Evolutionary conservation across 2,329 filamentous ascomycete genomes (phyloP).

Genomic region (Penicillium griseofulvum): DNA sequence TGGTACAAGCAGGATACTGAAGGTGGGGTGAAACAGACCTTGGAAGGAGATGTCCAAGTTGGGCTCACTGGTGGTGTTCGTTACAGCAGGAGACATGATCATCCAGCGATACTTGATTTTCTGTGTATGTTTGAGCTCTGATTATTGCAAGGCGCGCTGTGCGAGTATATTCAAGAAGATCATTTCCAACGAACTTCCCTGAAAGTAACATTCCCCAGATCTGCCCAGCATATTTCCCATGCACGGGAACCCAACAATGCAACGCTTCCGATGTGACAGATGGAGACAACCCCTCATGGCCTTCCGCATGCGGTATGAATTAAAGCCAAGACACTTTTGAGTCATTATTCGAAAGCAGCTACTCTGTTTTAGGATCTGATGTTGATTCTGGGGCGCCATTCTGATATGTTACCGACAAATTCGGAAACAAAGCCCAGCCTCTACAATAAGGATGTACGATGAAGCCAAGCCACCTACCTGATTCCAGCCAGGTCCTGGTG

Average conservation of each 20-base stretch:
- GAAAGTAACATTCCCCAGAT: conserved; percentile 1
- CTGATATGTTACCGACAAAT: not conserved
- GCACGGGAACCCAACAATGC: conserved; percentile 7
- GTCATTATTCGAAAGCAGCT: not conserved
- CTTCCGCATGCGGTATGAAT: conserved; percentile 19
- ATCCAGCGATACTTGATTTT: not conserved
- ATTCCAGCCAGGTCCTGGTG: not conserved
- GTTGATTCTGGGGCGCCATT: not conserved
- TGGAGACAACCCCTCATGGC: not conserved
- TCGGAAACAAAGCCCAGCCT: not conserved
- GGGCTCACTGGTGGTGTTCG: conserved; percentile 37
- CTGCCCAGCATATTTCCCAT: not conserved
- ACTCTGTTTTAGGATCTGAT: not conserved
- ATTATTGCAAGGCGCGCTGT: not conserved
- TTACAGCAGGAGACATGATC: conserved; percentile 23
- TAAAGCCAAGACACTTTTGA: not conserved
- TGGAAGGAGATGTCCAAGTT: conserved; percentile 30
- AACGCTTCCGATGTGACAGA: conserved; percentile 11
- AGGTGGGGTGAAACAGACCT: conserved; percentile 7
- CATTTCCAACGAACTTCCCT: not conserved
- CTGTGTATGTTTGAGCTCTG: not conserved
- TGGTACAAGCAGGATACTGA: not conserved
- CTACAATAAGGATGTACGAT: not conserved
- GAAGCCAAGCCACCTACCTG: not conserved
- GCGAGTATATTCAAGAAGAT: conserved; percentile 2